A percentile compares a stretch with the other conserved stretches of the same genome.
Evolutionary conservation across 164 flowering plant genomes (phyloP).

Genomic region (Brasenia schreberi): DNA sequence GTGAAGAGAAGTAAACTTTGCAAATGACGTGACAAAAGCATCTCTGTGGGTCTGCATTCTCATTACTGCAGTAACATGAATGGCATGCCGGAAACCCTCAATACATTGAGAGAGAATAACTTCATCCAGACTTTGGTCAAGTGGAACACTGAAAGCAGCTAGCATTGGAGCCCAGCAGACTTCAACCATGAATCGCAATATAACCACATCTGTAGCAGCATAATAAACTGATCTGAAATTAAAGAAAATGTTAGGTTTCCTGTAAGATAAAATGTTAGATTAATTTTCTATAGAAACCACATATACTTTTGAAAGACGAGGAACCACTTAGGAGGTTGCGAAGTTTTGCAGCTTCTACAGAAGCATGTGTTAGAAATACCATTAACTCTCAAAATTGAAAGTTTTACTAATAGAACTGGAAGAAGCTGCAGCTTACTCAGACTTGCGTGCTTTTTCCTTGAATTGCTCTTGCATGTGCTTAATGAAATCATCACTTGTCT

Average conservation of each 20-base stretch:
- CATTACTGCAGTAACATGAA: conserved; percentile 97
- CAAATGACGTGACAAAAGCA: conserved; percentile 96
- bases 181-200: conserved; percentile 94
- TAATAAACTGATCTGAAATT: conserved; percentile 91
- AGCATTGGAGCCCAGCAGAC: conserved; percentile 99
- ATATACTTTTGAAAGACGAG: neutral
- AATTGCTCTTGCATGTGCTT: conserved; percentile 98
- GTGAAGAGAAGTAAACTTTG: conserved; percentile 95
- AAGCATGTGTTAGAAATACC: neutral
- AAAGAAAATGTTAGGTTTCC: neutral
- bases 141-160: conserved; percentile 99
- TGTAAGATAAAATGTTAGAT: neutral
- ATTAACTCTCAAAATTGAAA: neutral
- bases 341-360: neutral
- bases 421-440: conserved; percentile 62
- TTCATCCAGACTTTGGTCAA: conserved; percentile 97
- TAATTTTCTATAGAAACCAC: neutral
- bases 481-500: conserved; percentile 90
- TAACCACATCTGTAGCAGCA: conserved; percentile 96
- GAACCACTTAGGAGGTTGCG: neutral
- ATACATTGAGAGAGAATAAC: conserved; percentile 64
- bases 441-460: conserved; percentile 95
- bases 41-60: conserved; percentile 99
- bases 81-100: conserved; percentile 79
- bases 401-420: neutral